Conservation (phyloP, 129 eudicot species). For the Gnaphalium uliginosum region DNA sequence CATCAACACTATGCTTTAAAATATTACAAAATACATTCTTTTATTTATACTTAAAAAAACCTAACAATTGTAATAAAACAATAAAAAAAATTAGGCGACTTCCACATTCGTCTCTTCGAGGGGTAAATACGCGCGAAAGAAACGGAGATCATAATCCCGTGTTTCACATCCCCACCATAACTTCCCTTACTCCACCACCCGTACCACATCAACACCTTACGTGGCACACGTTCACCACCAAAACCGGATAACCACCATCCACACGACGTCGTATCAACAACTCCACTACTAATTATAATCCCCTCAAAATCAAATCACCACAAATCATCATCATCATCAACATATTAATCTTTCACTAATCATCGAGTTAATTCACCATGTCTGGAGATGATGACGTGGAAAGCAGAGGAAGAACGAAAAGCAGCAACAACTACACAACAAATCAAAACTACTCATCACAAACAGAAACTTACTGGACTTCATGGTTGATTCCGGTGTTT, state of each 20-base stretch:
- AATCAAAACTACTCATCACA: conserved; percentile 11
- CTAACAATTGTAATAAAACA: background rate
- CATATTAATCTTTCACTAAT: background rate
- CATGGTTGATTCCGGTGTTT: conserved; percentile 78
- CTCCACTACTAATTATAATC: conserved; percentile 25
- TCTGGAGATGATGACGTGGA: conserved; percentile 44
- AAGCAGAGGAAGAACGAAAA: conserved; percentile 35
- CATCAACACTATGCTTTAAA: no score
- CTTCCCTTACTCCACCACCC: conserved; percentile 16
- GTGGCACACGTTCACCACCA: conserved; percentile 23
- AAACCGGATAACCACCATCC: conserved; percentile 13
- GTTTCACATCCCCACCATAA: conserved; percentile 14
- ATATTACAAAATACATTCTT: no score
- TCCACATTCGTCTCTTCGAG: background rate
- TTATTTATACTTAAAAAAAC: no score
- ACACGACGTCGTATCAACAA: conserved; percentile 13
- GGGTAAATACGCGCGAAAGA: background rate
- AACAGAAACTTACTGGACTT: conserved; percentile 51
- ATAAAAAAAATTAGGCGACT: background rate
- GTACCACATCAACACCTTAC: conserved; percentile 19
- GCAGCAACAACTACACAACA: conserved; percentile 3
- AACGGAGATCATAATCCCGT: background rate
- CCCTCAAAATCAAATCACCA: background rate
- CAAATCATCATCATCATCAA: background rate
- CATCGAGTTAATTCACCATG: conserved; percentile 16